Base-by-base conservation (phyloP, 306 rosid genomes). In the Lathyrus tuberosus region DNA sequence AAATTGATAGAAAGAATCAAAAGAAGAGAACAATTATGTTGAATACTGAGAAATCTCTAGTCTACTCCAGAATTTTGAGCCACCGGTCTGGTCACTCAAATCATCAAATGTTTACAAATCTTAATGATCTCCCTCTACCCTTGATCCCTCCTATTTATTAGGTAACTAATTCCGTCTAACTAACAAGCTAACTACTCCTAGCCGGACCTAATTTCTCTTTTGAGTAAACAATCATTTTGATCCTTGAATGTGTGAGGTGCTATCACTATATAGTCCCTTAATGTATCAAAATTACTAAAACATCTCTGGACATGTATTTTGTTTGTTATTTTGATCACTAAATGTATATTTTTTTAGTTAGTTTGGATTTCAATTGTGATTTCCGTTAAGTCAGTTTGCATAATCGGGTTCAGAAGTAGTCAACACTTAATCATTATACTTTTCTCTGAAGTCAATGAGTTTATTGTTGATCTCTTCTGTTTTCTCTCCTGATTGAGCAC, bases 361-460 rank as follows among this genome's bases (percentile, higher is more conserved):
- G 31, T 52, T 12, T 12, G 37, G 10, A 24, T 33, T 18, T 47
- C 53, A 6, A 47, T n/a, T 47, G 53, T 47, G 40, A 15, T 47
- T 47, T 24, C 4, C 16, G 0, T 24, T 24, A 11, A 11, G 60
- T 54, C 37, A 22, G 37, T 54, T 11, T 53, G 68, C 68, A 11
- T 41, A 40, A 24, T 63, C 4, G 7, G 61, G 57, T 60, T 70
- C 38, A 52, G 40, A 49, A 5, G 66, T 20, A 10, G 48, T 75
- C 59, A 47, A 31, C 53, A 49, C 62, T 56, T 40, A 42, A 71
- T 35, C 54, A 47, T 14, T 38, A 47, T 31, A 62, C 51, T 28
- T 69, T 51, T 26, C 65, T 60, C 46, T 42, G 68, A 74, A 74
- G 44, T 46, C 47, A 52, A 66, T 60, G 79, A 48, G 26, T 24